Base-by-base conservation (phyloP, 305 asterid genomes). In the Fraxinus paxiana region DNA sequence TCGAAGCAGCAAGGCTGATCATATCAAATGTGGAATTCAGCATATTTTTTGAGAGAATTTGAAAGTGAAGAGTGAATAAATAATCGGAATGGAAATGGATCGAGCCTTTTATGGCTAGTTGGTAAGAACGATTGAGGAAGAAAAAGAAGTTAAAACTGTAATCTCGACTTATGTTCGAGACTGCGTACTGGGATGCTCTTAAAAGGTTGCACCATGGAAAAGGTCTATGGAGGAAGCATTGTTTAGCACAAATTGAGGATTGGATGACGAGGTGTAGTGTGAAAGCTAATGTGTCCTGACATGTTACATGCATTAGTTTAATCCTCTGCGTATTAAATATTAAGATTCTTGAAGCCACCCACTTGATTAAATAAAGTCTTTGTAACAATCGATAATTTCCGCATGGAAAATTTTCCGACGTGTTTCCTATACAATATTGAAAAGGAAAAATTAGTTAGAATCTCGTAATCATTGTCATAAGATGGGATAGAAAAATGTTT, bases 1-100 rank as follows among this genome's bases (percentile, higher is more conserved):
- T 86, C 2, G 94, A 89, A 77, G 92, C 85, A 76, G 90, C 90
- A 26, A 88, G 35, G 75, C 73, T 75, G 86, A 94, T 83, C 85
- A 86, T 69, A 76, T 91, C 92, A 48, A 85, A 46, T 41, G 86
- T 84, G 5, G 87, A 89, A 81, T 59, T 82, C 90, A 90, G 28
- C 93, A 91, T 89, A 17, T 51, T 51, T 51, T 69, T 0, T 5
- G 4, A 6, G 5, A 69, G 75, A 69, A 30, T 31, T 13, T 2
- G 75, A 15, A 69, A 30, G 17, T 13, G 17, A 26, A 12, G 17
- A 65, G 73, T 65, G 73, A 65, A 26, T 3, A 34, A 65, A 33
- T 4, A 33, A 28, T 71, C 15, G 54, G 24, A 20, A 54, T 73
- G 80, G 20, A 78, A 77, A 56, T 43, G 51, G 81, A 15, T 77